Percentiles rank a stretch among this genome's conserved stretches.
Conservation (phyloP, 140 eudicot genomes). For the Senecio squalidus region DNA sequence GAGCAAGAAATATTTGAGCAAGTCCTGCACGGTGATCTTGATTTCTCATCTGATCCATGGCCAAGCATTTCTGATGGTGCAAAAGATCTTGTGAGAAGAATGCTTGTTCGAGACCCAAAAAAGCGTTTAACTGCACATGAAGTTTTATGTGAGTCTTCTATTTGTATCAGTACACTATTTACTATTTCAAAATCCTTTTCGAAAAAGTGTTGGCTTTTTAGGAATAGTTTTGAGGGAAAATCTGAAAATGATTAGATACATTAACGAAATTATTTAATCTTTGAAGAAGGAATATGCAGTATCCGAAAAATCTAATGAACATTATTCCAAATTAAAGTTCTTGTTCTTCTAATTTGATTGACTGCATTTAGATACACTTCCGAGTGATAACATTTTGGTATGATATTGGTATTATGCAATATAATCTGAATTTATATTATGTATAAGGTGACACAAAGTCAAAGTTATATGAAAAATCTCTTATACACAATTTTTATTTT, state of each 20-base stretch:
- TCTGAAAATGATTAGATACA: background rate
- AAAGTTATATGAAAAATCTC: too few species aligned
- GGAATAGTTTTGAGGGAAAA: too few species aligned
- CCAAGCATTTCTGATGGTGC: conserved; percentile 66
- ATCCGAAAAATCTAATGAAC: too few species aligned
- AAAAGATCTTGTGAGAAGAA: conserved; percentile 60
- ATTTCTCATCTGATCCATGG: conserved; percentile 66
- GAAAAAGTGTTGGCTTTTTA: background rate
- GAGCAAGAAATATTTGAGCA: conserved; percentile 70
- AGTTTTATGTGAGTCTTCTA: conserved; percentile 53
- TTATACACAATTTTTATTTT: too few species aligned
- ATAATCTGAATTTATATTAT: too few species aligned
- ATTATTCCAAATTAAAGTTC: too few species aligned
- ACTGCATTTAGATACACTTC: too few species aligned
- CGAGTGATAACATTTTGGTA: too few species aligned
- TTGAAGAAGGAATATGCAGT: too few species aligned
- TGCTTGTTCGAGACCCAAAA: conserved; percentile 60
- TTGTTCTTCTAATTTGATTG: too few species aligned
- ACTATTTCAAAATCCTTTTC: background rate
- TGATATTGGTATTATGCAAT: too few species aligned
- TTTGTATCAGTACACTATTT: background rate
- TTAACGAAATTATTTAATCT: background rate
- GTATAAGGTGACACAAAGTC: too few species aligned
- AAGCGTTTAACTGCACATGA: conserved; percentile 56
- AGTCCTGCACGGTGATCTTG: conserved; percentile 62